These are phyloP conservation scores for Geotrichum carabidarum DNA, from an alignment of 1,139 yeast genomes.

Conservation along the genomic window DNA sequence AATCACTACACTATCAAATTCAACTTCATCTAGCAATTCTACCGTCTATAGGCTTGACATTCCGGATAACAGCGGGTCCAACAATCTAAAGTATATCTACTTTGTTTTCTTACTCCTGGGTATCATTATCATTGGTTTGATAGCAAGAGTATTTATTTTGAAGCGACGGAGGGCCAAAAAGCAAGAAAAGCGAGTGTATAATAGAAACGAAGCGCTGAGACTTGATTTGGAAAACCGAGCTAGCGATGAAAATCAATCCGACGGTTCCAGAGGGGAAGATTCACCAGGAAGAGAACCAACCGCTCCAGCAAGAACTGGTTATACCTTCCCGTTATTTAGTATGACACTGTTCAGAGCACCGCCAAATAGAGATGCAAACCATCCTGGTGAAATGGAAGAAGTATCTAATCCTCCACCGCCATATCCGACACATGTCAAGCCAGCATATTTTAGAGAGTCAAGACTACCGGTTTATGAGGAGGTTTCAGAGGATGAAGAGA, in stretches of 20 bases:
- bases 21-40: conserved; percentile 14
- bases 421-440: conserved; percentile 24
- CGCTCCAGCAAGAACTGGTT: conserved; percentile 9
- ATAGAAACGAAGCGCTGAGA: conserved; percentile 29
- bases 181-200: conserved; percentile 22
- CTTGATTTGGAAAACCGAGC: conserved; percentile 26
- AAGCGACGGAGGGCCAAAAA: conserved; percentile 27
- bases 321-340: conserved; percentile 17
- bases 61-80: conserved; percentile 16
- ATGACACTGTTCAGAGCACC: conserved; percentile 16
- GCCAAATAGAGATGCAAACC: not conserved
- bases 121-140: conserved; percentile 27
- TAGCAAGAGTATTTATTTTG: conserved; percentile 24
- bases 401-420: conserved; percentile 28
- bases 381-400: conserved; percentile 13
- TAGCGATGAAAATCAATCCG: conserved; percentile 15
- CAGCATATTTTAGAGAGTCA: conserved; percentile 16
- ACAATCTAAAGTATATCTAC: conserved; percentile 27
- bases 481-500: conserved; percentile 17
- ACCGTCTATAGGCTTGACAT: conserved; percentile 14
- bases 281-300: conserved; percentile 14
- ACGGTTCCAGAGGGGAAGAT: conserved; percentile 1
- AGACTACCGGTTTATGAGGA: conserved; percentile 23
- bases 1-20: not conserved
- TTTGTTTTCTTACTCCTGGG: conserved; percentile 29